Base-by-base conservation (phyloP, 495 filamentous ascomycete species). In the Hyphodiscus hymeniophilus region DNA sequence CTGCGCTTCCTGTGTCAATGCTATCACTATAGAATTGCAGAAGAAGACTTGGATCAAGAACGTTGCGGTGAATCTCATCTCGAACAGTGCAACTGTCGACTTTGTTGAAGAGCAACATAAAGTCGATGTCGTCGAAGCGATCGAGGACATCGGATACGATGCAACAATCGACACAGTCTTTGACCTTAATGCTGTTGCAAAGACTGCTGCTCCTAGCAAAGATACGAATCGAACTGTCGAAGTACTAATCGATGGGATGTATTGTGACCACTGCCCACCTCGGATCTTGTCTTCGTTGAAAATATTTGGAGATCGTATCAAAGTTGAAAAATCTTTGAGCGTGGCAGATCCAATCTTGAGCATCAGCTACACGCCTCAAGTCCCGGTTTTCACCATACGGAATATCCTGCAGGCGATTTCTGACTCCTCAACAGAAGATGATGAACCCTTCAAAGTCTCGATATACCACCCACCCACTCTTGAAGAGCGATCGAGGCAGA, bases 101-200 rank as follows among this genome's bases (percentile, higher is more conserved):
- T 86, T 87, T 50, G 60, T 72, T 15, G 74, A 70, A 7, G 76
- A 82, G 36, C 56, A 64, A 26, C 59, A 56, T 11, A 68, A 72
- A 33, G 65, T 63, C 12, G 67, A 77, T 18, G 68, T 81, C 33
- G 74, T 94, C 8, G 73, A 81, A 23, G 76, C 70, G 21, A 84
- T 97, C 40, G 85, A 94, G 46, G 86, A 89, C 61, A 60, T 87
- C 6, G 90, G 91, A 12, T 94, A 82, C 50, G 87, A 87, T 23
- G 84, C 79, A 34, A 68, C 71, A 1, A 62, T 92, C 17, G 80
- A 79, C 43, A 64, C 61, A 16, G 60, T 83, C 7, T 49, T 51
- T 21, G 22, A 48, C 15, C n/a, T 47, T 20, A 20, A 32, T 10
- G 32, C 28, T 7, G 12, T 41, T 12, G 8, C 42, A 30, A 13